These are phyloP conservation scores for Cetradonia linearis DNA, from an alignment of 495 filamentous ascomycete genomes.

Conservation along the genomic window DNA sequence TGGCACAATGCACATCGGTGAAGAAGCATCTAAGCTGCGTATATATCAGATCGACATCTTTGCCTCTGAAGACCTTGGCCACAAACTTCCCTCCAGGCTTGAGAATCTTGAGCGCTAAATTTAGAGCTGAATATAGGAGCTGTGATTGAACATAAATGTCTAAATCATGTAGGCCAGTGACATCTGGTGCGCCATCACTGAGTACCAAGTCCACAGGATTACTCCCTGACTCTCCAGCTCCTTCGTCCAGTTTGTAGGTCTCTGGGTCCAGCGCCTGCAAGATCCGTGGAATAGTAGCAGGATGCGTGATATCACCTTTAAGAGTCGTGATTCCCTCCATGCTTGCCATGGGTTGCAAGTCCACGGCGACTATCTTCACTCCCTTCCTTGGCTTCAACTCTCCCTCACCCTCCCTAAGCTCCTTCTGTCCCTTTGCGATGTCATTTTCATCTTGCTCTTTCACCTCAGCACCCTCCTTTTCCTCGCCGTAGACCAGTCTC, in stretches of 20 bases:
- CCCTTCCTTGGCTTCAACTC: slow-evolving; percentile 50
- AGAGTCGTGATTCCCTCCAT: slow-evolving; percentile 84
- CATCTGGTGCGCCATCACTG: slow-evolving; percentile 91
- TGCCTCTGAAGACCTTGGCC: slow-evolving; percentile 91
- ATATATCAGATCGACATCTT: slow-evolving; percentile 86
- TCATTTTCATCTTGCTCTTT: slow-evolving; percentile 25
- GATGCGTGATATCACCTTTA: slow-evolving; percentile 93
- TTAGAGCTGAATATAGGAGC: slow-evolving; percentile 84
- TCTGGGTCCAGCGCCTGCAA: slow-evolving; percentile 73
- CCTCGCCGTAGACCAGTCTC: slow-evolving; percentile 33
- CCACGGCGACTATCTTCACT: slow-evolving; percentile 90
- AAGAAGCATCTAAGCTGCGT: slow-evolving; percentile 89
- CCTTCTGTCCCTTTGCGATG: background rate
- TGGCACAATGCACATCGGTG: slow-evolving; percentile 75
- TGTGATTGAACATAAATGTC: slow-evolving; percentile 97
- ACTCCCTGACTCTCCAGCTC: slow-evolving; percentile 26
- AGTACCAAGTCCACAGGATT: slow-evolving; percentile 85
- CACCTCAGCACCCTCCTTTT: slow-evolving; percentile 20
- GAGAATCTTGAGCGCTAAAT: slow-evolving; percentile 82
- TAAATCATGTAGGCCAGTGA: slow-evolving; percentile 90
- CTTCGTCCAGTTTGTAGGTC: slow-evolving; percentile 40
- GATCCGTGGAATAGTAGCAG: slow-evolving; percentile 81
- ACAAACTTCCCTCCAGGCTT: slow-evolving; percentile 92
- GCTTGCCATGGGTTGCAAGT: slow-evolving; percentile 89
- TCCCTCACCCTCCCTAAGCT: background rate